Evolutionary conservation across 768 basidiomycete genomes (phyloP).

Genomic region (Daedalea quercina): DNA sequence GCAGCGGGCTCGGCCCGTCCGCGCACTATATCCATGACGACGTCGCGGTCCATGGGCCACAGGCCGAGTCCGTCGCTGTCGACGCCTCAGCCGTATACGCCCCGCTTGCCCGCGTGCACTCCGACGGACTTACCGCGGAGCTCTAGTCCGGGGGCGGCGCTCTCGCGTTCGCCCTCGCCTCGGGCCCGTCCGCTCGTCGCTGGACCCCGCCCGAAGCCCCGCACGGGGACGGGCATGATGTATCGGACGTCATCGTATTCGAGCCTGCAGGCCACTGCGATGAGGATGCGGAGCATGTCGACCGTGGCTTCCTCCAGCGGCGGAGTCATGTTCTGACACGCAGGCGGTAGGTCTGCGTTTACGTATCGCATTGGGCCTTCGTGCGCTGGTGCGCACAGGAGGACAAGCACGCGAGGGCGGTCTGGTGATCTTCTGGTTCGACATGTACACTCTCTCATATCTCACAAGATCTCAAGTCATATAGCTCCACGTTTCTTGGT

Average conservation of each 20-base stretch:
- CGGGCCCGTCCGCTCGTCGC: conserved; percentile 11
- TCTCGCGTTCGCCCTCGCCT: conserved; percentile 6
- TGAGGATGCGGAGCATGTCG: conserved; percentile 9
- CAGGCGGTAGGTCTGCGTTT: no score
- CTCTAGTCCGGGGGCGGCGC: neutral
- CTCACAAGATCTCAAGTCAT: neutral
- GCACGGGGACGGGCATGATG: conserved; percentile 64
- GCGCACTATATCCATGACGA: conserved; percentile 10
- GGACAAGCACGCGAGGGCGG: neutral
- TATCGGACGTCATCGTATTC: conserved; percentile 33
- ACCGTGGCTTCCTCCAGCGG: conserved; percentile 7
- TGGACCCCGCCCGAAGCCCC: conserved; percentile 37
- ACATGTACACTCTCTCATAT: neutral
- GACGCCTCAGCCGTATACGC: conserved; percentile 1
- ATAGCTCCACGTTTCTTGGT: neutral
- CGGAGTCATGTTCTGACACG: conserved; percentile 2
- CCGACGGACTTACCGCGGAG: conserved; percentile 4
- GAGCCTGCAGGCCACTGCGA: conserved; percentile 11
- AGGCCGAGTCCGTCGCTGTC: neutral
- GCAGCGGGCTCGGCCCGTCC: conserved; percentile 3
- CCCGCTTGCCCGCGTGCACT: neutral
- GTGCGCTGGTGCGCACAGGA: neutral
- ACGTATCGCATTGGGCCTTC: neutral
- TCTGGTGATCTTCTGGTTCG: neutral
- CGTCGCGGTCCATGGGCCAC: conserved; percentile 4